Base-by-base conservation (phyloP, 2,329 filamentous ascomycete genomes). In the Fusarium sp. region DNA sequence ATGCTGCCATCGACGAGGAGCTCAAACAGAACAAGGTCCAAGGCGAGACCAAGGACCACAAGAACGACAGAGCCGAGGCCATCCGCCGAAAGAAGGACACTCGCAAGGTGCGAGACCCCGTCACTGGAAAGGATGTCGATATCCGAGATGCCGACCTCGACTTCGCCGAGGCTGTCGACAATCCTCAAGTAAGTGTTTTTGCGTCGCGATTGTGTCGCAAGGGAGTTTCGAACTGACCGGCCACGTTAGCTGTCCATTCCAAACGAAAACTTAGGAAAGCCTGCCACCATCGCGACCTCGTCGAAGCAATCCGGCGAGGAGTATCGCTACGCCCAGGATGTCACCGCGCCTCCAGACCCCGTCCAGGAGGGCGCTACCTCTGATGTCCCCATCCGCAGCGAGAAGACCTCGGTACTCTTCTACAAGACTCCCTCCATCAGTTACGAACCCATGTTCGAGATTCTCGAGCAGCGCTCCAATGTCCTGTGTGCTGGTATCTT, bases 351-450 rank as follows among this genome's bases (percentile, higher is more conserved):
- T 3, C 95, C 95, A 1, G 95, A 97, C 71, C 95, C 95, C 1
- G 85, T 97, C 18, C 90, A 91, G 15, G 87, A 91, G 61, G 94
- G 94, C 27, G 90, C 91, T 36, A 98, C 95, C 0, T 95, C 94
- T 28, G 96, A 98, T 80, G 94, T 98, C 2, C 96, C 96, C 4
- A 97, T 98, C 62, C 93, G 95, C 77, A 95, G 95, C 75, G 95
- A 98, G 78, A 98, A 96, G 87, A 98, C 96, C 4, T 98, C 97
- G 68, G 91, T 98, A 16, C 87, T 98, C 31, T 98, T 98, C 81
- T 95, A 98, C 80, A 95, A 96, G 15, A 98, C 95, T 0, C 95
- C 95, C 0, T 92, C 92, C 0, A 88, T 97, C 71, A 94, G 91
- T 82, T 97, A 94, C 77, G 94, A 97, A 79, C 94, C 95, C 6